Evolutionary conservation across 1,284 basidiomycete species (phyloP).

Genomic region (Lignosus rhinocerotis): DNA sequence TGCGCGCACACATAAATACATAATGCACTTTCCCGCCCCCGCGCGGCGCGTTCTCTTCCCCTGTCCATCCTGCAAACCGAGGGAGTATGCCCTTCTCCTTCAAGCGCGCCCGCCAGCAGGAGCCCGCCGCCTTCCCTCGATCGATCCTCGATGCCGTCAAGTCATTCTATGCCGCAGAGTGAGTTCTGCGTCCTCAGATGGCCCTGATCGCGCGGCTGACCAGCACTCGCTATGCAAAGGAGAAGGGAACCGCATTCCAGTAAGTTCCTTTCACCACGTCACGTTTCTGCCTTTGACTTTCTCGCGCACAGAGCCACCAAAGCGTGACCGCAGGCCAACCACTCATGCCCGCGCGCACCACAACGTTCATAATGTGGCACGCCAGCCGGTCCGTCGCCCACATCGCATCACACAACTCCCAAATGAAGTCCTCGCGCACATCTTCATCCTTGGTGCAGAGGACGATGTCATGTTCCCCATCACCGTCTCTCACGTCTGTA

Average conservation of each 20-base stretch:
- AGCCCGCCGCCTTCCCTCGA: constrained; percentile 23
- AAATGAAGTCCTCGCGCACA: constrained; percentile 57
- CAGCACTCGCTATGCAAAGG: constrained; percentile 7
- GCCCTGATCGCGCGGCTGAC: constrained; percentile 7
- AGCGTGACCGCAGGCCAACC: constrained; percentile 18
- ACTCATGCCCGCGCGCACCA: constrained; percentile 11
- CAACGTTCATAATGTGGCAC: constrained; percentile 8
- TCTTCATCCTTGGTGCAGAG: constrained; percentile 60
- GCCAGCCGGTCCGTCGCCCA: constrained; percentile 12
- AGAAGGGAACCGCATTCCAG: constrained; percentile 25
- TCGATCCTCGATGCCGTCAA: constrained; percentile 25
- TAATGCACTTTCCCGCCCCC: constrained; percentile 18
- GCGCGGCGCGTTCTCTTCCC: constrained; percentile 19
- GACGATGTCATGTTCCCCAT: constrained; percentile 57
- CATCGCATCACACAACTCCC: constrained; percentile 59
- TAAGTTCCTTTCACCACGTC: constrained; percentile 7
- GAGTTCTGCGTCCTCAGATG: constrained; percentile 3
- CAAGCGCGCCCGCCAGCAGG: constrained; percentile 24
- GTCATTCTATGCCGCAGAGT: constrained; percentile 23
- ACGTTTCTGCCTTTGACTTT: constrained; percentile 3
- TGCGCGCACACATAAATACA: constrained; percentile 22
- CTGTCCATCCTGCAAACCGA: constrained; percentile 9
- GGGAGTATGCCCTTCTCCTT: constrained; percentile 26
- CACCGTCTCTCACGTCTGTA: constrained; percentile 63
- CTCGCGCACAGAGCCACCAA: constrained; percentile 21